A percentile compares a stretch with the other conserved stretches of the same genome.
phyloP scores from a whole-genome alignment of 257 asterid species.

The Pogostemon cablin region DNA sequence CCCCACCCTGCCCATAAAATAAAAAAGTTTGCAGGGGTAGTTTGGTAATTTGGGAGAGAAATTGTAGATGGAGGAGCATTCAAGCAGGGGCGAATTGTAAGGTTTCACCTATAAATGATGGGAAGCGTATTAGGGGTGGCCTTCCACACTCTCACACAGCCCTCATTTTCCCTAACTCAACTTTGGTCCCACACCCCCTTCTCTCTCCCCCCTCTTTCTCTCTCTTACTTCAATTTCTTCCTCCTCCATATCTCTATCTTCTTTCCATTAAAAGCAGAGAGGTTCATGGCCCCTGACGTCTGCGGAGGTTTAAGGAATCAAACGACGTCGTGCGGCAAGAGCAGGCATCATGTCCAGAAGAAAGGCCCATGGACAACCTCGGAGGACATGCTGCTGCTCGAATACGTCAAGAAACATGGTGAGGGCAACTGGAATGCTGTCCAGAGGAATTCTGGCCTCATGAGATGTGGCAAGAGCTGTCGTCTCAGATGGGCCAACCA shows the following conservation, averaged over 20 bases:
- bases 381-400: slow-evolving; percentile 58
- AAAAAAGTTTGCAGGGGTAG: neutral
- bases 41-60: slow-evolving; percentile 12
- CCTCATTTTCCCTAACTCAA: slow-evolving; percentile 39
- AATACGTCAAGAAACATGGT: slow-evolving; percentile 62
- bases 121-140: slow-evolving; percentile 18
- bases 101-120: slow-evolving; percentile 65
- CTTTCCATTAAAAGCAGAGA: neutral
- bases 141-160: slow-evolving; percentile 43
- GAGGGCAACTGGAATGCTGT: slow-evolving; percentile 85
- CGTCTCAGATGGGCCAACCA: slow-evolving; percentile 63
- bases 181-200: slow-evolving; percentile 26
- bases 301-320: slow-evolving; percentile 35
- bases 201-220: slow-evolving; percentile 22
- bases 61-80: slow-evolving; percentile 52
- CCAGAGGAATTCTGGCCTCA: slow-evolving; percentile 60
- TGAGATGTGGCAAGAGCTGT: slow-evolving; percentile 71
- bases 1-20: too few species aligned
- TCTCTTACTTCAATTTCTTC: slow-evolving; percentile 18
- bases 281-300: slow-evolving; percentile 56
- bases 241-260: slow-evolving; percentile 7
- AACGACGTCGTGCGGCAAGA: slow-evolving; percentile 2
- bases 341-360: slow-evolving; percentile 38
- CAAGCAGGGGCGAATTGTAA: slow-evolving; percentile 60
- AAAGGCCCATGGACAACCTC: slow-evolving; percentile 79